Conservation (phyloP, 2,329 filamentous ascomycete genomes). For the Paraphoma chrysanthemicola region DNA sequence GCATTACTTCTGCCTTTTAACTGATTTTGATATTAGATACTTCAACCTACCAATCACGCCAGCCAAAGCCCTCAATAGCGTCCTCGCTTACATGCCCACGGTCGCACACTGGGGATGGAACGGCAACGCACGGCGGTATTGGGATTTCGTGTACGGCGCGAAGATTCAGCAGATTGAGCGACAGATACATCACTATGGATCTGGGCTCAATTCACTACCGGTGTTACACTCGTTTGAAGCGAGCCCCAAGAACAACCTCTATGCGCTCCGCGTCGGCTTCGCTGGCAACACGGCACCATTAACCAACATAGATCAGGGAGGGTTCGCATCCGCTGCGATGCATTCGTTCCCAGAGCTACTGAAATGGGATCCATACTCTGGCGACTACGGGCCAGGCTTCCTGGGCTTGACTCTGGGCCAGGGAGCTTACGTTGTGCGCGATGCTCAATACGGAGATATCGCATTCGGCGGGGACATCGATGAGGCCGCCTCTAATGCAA, state of each 20-base stretch:
- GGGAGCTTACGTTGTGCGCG: slow-evolving; percentile 58
- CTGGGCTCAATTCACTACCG: slow-evolving; percentile 63
- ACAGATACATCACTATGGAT: slow-evolving; percentile 68
- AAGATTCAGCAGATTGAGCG: slow-evolving; percentile 53
- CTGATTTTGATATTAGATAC: slow-evolving; percentile 37
- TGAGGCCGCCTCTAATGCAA: slow-evolving; percentile 15
- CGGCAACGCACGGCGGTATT: slow-evolving; percentile 66
- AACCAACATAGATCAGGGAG: slow-evolving; percentile 63
- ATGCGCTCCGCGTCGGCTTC: slow-evolving; percentile 62
- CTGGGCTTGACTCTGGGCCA: slow-evolving; percentile 60
- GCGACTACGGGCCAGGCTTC: slow-evolving; percentile 65
- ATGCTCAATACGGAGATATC: slow-evolving; percentile 54
- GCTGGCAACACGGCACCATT: slow-evolving; percentile 61
- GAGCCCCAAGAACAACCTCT: slow-evolving; percentile 52
- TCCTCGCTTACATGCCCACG: slow-evolving; percentile 64
- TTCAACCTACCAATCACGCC: slow-evolving; percentile 58
- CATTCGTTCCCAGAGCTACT: slow-evolving; percentile 65
- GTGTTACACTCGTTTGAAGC: slow-evolving; percentile 61
- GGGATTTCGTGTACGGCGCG: slow-evolving; percentile 63
- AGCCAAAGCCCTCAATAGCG: slow-evolving; percentile 62
- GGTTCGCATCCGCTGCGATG: slow-evolving; percentile 63
- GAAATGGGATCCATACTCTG: slow-evolving; percentile 63
- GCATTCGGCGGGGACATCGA: slow-evolving; percentile 58
- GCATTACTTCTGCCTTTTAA: not conserved
- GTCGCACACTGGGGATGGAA: slow-evolving; percentile 70